Base-by-base conservation (phyloP, 129 eudicot species). In the Cynara cardunculus region DNA sequence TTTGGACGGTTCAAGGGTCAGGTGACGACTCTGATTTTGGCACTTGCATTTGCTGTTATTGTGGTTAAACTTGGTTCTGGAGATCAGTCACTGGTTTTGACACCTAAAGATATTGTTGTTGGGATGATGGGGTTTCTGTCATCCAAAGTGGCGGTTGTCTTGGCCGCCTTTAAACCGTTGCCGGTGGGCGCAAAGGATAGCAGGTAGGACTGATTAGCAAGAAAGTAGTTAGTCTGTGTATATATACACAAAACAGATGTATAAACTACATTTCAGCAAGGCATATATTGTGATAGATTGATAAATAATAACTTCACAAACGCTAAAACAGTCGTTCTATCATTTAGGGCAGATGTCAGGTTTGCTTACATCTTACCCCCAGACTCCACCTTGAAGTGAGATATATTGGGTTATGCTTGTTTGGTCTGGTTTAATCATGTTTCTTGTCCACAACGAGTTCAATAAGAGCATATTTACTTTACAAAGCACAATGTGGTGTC, bases 121-220 rank as follows among this genome's bases (percentile, higher is more conserved):
- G 97, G 97, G 30, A 92, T 88, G 97, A 82, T 89, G 85, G 97
- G 97, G 34, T 95, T 95, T 73, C 89, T 95, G 10, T 85, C 87
- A 25, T 95, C 94, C 37, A 95, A 94, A 87, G 93, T 89, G 39
- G 87, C 95, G 0, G 97, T 92, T 3, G 69, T 95, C 0, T 84
- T 90, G 85, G 90, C 97, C 0, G 99, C 99, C 14, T 88, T 92
- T 82, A 92, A 85, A 70, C 99, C 97, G 25, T 19, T 94, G 73
- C 83, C 86, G 4, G 78, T 73, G 18, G 75, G 87, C 26, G 34
- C 70, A 0, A 78, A 84, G 66, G 89, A 85, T 39, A 84, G 75
- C 68, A 73, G 81, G 24, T 82, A 80, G 87, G 75, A 62, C 13
- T 56, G 21, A 7, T 14, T 10, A 16, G 64, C 28, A 74, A 61